Evolutionary conservation across 192 early-diverging fungal genomes (phyloP).

Genomic region (Piromyces finnis): DNA sequence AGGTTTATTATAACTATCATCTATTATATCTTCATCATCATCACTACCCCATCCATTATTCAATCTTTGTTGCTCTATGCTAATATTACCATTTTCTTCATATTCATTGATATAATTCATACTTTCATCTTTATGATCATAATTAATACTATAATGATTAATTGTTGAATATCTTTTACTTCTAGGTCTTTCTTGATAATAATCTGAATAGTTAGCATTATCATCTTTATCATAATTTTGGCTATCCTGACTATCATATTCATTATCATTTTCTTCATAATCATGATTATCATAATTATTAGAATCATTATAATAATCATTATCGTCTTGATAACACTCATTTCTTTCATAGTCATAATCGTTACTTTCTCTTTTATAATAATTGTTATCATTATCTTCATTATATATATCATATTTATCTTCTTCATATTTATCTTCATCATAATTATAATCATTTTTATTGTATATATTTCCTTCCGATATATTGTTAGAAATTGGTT

Average conservation of each 20-base stretch:
- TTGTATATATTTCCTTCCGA: not conserved
- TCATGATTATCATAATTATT: not conserved
- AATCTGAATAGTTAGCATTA: not conserved
- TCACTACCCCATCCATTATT: not conserved
- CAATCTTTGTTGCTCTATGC: not conserved
- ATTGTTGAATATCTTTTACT: not conserved
- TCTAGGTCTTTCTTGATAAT: not conserved
- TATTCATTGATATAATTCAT: not conserved
- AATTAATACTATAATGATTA: not conserved
- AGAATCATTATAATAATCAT: not conserved
- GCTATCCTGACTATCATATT: not conserved
- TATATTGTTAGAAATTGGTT: constrained; percentile 1
- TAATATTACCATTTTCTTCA: not conserved
- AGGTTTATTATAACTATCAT: not conserved
- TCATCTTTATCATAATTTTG: not conserved
- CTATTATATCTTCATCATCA: not conserved
- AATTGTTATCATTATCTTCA: not conserved
- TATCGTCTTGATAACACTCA: not conserved
- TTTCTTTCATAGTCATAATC: too few species aligned
- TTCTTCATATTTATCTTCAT: not conserved
- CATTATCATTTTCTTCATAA: not conserved
- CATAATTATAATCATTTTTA: not conserved
- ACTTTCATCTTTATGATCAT: not conserved
- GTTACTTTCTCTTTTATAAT: not conserved
- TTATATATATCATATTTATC: not conserved